Conservation (phyloP, 768 basidiomycete genomes). For the Hebeloma cylindrosporum region DNA sequence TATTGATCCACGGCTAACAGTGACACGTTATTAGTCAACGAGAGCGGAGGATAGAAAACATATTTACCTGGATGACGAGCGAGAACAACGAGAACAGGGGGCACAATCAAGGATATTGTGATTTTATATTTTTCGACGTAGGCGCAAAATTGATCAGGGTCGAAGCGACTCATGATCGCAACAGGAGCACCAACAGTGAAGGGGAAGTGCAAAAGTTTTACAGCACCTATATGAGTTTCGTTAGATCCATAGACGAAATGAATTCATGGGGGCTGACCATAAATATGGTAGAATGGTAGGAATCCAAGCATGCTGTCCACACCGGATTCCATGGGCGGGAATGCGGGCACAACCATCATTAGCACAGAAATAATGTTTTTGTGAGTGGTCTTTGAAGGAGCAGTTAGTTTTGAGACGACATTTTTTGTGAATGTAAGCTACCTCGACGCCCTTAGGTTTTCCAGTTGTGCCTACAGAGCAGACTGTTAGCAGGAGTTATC, state of each 20-base stretch:
- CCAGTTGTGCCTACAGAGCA: conserved; percentile 64
- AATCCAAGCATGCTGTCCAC: conserved; percentile 60
- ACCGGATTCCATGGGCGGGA: conserved; percentile 38
- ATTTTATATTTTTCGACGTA: conserved; percentile 66
- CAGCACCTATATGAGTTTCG: conserved; percentile 41
- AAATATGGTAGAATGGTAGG: conserved; percentile 58
- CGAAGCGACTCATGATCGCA: conserved; percentile 67
- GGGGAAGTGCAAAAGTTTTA: conserved; percentile 64
- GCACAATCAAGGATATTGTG: conserved; percentile 62
- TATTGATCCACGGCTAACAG: conserved; percentile 59
- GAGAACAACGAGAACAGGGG: conserved; percentile 81
- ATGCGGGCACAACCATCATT: conserved; percentile 46
- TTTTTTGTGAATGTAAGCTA: conserved; percentile 17
- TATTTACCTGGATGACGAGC: conserved; percentile 65
- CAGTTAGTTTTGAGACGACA: conserved; percentile 1
- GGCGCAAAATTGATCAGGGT: conserved; percentile 64
- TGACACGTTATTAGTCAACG: not conserved
- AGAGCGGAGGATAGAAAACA: not conserved
- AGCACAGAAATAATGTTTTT: conserved; percentile 64
- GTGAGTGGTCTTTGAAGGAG: conserved; percentile 53
- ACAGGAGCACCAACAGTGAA: conserved; percentile 49
- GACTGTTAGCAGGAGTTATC: not conserved
- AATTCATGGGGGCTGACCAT: conserved; percentile 26
- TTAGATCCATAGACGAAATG: not conserved
- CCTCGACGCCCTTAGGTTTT: conserved; percentile 70